Base-by-base conservation (phyloP, 768 basidiomycete species). In the Plicaturopsis crispa region DNA sequence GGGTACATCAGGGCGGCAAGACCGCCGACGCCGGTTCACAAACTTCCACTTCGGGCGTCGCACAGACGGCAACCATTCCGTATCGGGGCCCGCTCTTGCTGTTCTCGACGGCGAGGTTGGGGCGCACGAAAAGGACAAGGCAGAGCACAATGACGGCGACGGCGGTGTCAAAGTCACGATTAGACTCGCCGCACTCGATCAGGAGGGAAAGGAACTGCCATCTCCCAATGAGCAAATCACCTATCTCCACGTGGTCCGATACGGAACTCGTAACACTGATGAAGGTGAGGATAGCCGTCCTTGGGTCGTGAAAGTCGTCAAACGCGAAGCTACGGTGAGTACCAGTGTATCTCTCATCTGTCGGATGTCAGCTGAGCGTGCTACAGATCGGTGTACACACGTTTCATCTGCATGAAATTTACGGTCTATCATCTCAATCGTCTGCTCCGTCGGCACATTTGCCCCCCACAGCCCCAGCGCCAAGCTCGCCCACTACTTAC, bases 401-500 rank as follows among this genome's bases (percentile, higher is more conserved):
- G 0, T 97, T 97, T 78, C 84, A 92, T 38, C 67, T 97, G 21
- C 91, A 94, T 53, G 92, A 97, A 54, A 97, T 97, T 33, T 97
- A 85, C 49, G 92, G 92, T 34, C 73, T 97, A 4, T 80, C 87
- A 0, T 76, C 84, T 5, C 61, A 73, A 36, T 60, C 72, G 6
- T 59, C 66, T 28, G 45, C 62, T 4, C 45, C 59, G 13, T 12
- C 55, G 8, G 41, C 21, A 51, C 51, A 31, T 41, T 46, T 44
- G 31, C 51, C 62, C 19, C 56, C 67, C 12, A 62, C 61, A 6
- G 50, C 62, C 3, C 59, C 67, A 45, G 62, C 56, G 49, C 64
- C 62, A 46, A 46, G 68, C 4, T 53, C 63, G 14, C 36, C 8
- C 24, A 43, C 40, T n/a, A 71, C 72, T 5, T 73, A 77, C 34